Conservation (phyloP, 148 eudicot genomes). For the Arbutus unedo region DNA sequence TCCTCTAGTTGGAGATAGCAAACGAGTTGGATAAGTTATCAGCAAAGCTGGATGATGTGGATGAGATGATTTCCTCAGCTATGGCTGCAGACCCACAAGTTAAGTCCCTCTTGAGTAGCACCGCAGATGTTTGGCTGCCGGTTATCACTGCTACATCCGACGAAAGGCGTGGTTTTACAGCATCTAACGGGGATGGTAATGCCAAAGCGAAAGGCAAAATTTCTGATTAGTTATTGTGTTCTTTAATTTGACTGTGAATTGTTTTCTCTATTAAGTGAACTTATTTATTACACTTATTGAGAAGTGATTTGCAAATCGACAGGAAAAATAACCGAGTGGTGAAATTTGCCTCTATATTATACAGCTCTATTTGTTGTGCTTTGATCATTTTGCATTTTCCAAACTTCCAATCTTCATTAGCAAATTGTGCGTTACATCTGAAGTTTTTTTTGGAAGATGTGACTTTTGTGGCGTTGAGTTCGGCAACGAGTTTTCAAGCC, state of each 20-base stretch:
- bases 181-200: slow-evolving; percentile 32
- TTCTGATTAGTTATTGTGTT: slow-evolving; percentile 20
- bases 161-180: slow-evolving; percentile 63
- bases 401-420: too few relatives aligned
- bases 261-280: background rate
- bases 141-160: slow-evolving; percentile 86
- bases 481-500: too few relatives aligned
- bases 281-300: background rate
- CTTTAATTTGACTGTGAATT: slow-evolving; percentile 8
- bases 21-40: slow-evolving; percentile 78
- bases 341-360: background rate
- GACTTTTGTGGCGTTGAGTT: too few relatives aligned
- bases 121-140: slow-evolving; percentile 98
- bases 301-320: background rate
- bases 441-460: too few relatives aligned
- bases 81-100: slow-evolving; percentile 78
- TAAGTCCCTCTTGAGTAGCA: slow-evolving; percentile 64
- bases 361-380: background rate
- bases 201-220: slow-evolving; percentile 26
- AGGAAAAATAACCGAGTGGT: background rate
- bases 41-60: slow-evolving; percentile 70
- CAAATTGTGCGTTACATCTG: too few relatives aligned
- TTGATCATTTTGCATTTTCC: background rate
- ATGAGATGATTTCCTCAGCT: slow-evolving; percentile 78
- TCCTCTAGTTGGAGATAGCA: slow-evolving; percentile 59